A percentile compares a stretch with the other conserved stretches of the same genome.
These are phyloP conservation scores for Mytilinidion resinicola DNA, from an alignment of 495 filamentous ascomycete genomes.

Conservation along the genomic window DNA sequence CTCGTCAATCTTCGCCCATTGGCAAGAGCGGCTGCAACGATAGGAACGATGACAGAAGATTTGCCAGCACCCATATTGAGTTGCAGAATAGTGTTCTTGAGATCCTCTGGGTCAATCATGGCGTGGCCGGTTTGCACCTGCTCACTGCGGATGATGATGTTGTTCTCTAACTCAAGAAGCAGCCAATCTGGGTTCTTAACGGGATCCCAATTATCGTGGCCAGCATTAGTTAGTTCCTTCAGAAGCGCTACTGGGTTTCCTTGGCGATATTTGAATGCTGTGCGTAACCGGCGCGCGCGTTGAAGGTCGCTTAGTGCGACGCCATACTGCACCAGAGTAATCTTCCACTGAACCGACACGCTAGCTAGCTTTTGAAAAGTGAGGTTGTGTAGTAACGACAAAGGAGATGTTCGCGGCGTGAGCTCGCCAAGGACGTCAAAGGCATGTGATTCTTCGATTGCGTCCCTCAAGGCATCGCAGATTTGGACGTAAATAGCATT, in stretches of 20 bases:
- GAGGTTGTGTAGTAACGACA: constrained; percentile 23
- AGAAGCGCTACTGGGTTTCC: constrained; percentile 33
- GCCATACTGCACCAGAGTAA: constrained; percentile 33
- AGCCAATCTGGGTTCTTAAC: constrained; percentile 46
- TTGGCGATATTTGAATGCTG: not conserved
- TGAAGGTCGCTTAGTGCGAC: constrained; percentile 37
- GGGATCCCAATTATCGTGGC: constrained; percentile 50
- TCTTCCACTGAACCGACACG: constrained; percentile 23
- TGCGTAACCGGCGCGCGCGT: constrained; percentile 34
- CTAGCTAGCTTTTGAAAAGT: not conserved
- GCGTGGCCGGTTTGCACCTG: constrained; percentile 51
- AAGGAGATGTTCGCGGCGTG: constrained; percentile 21
- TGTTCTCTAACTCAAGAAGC: constrained; percentile 58
- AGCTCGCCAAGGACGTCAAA: not conserved
- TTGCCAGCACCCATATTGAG: constrained; percentile 76
- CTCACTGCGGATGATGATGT: constrained; percentile 55
- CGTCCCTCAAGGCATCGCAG: not conserved
- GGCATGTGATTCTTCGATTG: not conserved
- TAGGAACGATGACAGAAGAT: constrained; percentile 62
- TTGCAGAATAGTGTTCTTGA: constrained; percentile 53
- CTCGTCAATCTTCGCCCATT: constrained; percentile 47
- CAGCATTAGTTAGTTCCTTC: constrained; percentile 47
- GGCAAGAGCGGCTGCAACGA: constrained; percentile 51
- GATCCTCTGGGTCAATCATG: constrained; percentile 48
- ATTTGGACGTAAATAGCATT: not conserved